These are phyloP conservation scores for Taiwanofungus camphoratus DNA, from an alignment of 1,284 basidiomycete genomes.

Conservation along the genomic window DNA sequence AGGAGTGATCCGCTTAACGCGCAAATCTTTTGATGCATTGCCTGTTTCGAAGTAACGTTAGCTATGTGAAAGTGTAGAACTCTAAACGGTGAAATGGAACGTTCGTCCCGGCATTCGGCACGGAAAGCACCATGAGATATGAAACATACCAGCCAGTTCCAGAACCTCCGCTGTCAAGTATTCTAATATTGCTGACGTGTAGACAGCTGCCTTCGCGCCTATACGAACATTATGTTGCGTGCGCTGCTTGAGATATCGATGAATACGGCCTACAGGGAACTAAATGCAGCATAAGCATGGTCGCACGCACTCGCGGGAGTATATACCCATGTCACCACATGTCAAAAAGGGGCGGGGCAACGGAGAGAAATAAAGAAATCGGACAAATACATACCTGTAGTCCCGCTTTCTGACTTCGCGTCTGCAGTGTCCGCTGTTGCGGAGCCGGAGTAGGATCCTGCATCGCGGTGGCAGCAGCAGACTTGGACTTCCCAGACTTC, in stretches of 20 bases:
- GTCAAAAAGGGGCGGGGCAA: constrained; percentile 1
- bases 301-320: background rate
- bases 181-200: constrained; percentile 87
- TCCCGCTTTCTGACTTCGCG: constrained; percentile 79
- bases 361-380: too few relatives aligned
- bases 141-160: constrained; percentile 73
- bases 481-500: constrained; percentile 17
- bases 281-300: constrained; percentile 38
- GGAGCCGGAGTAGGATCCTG: constrained; percentile 36
- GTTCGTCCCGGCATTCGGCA: background rate
- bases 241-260: constrained; percentile 89
- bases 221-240: constrained; percentile 93
- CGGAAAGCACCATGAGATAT: background rate
- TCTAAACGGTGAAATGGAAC: too few relatives aligned
- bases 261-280: constrained; percentile 94
- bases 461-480: constrained; percentile 18
- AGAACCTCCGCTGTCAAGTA: constrained; percentile 90
- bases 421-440: constrained; percentile 43
- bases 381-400: constrained; percentile 68
- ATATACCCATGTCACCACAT: constrained; percentile 25
- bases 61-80: too few relatives aligned
- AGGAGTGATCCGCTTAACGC: constrained; percentile 95
- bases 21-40: constrained; percentile 94
- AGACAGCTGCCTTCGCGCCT: constrained; percentile 89
- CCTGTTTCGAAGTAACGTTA: constrained; percentile 37